These are phyloP conservation scores for Moricandia moricandioides DNA, from an alignment of 345 rosid species.

Conservation along the genomic window DNA sequence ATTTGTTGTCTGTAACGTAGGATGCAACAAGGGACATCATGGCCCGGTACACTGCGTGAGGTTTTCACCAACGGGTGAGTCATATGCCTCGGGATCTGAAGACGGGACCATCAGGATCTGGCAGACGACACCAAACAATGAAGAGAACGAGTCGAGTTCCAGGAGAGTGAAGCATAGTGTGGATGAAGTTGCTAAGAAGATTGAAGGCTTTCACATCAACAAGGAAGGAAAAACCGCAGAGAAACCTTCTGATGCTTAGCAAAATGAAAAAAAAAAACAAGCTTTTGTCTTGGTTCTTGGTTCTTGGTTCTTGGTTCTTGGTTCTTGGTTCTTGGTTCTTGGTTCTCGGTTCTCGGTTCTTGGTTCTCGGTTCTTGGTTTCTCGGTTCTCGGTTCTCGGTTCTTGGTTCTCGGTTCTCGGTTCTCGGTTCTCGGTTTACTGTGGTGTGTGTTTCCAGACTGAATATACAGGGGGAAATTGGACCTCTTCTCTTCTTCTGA, in stretches of 20 bases:
- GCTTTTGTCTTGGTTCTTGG: background rate
- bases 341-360: no score
- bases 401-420: no score
- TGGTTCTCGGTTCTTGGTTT: no score
- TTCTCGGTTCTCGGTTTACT: background rate
- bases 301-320: no score
- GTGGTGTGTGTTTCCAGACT: background rate
- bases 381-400: no score
- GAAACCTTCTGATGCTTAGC: constrained; percentile 31
- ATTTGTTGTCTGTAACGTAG: constrained; percentile 37
- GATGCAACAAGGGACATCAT: constrained; percentile 98
- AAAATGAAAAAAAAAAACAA: background rate
- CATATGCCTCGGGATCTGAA: constrained; percentile 95
- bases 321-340: no score
- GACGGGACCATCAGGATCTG: constrained; percentile 79
- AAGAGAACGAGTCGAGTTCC: constrained; percentile 36
- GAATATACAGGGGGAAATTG: background rate
- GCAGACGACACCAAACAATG: constrained; percentile 48
- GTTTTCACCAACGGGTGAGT: constrained; percentile 92
- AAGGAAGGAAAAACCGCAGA: constrained; percentile 43
- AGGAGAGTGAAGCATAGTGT: constrained; percentile 44
- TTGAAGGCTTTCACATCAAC: constrained; percentile 46
- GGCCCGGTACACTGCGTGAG: constrained; percentile 96
- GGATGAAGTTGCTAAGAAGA: constrained; percentile 47
- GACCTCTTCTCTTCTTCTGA: background rate